Conservation (phyloP, 768 basidiomycete genomes). For the Russula olivacea region DNA sequence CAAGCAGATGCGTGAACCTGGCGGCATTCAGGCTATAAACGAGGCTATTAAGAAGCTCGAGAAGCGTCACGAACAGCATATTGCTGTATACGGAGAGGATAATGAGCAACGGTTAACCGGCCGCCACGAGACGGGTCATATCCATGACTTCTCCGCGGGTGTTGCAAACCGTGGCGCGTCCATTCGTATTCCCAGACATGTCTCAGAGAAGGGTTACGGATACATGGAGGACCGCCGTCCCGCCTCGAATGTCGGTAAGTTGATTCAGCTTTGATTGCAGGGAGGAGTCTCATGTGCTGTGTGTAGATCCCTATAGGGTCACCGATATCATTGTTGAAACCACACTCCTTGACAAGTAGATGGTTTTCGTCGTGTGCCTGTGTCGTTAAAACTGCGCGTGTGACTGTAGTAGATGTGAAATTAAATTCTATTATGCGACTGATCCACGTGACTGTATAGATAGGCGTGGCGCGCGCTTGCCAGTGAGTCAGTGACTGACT, state of each 20-base stretch:
- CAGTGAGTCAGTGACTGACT: no score
- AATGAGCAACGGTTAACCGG: constrained; percentile 96
- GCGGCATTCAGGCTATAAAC: constrained; percentile 90
- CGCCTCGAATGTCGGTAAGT: constrained; percentile 92
- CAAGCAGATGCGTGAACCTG: constrained; percentile 86
- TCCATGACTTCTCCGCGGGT: constrained; percentile 84
- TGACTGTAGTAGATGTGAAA: constrained; percentile 3
- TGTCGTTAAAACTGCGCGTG: neutral
- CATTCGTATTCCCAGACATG: constrained; percentile 92
- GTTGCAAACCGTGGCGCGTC: constrained; percentile 98
- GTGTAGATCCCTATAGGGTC: constrained; percentile 88
- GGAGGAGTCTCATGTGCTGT: constrained; percentile 3
- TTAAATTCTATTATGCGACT: neutral
- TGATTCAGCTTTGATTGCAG: constrained; percentile 7
- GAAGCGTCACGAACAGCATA: constrained; percentile 90
- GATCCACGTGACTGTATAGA: neutral
- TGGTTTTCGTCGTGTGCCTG: neutral
- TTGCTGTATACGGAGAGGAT: constrained; percentile 96
- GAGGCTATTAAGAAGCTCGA: constrained; percentile 89
- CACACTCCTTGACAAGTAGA: constrained; percentile 60
- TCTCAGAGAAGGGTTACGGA: constrained; percentile 86
- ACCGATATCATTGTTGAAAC: constrained; percentile 87
- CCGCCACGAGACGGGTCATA: constrained; percentile 96
- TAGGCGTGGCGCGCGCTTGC: no score
- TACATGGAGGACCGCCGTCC: constrained; percentile 97